Conservation (phyloP, 2,329 filamentous ascomycete genomes). For the Hymenoscyphus occultus region DNA sequence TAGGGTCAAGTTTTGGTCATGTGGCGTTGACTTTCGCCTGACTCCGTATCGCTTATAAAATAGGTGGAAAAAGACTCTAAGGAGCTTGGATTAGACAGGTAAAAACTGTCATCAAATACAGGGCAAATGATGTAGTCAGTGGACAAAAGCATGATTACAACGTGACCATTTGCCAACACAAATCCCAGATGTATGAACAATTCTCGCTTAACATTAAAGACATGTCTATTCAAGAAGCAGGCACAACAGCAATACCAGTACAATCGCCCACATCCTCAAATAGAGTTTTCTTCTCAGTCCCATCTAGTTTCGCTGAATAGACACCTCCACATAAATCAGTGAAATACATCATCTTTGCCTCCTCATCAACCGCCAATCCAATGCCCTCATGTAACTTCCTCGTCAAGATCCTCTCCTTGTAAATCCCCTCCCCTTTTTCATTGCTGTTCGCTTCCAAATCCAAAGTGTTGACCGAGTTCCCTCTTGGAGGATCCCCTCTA, state of each 20-base stretch:
- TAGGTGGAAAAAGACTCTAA: too few relatives aligned
- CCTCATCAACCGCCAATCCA: slow-evolving; percentile 42
- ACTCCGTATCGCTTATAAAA: too few relatives aligned
- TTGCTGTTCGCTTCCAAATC: not conserved
- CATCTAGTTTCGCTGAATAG: slow-evolving; percentile 38
- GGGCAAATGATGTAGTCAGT: too few relatives aligned
- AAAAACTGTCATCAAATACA: too few relatives aligned
- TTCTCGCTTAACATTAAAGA: too few relatives aligned
- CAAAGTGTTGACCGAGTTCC: slow-evolving; percentile 48
- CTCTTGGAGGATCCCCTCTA: slow-evolving; percentile 52
- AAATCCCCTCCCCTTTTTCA: not conserved
- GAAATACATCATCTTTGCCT: slow-evolving; percentile 38
- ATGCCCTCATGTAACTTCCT: slow-evolving; percentile 46
- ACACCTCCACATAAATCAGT: slow-evolving; percentile 42
- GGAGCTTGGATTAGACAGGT: too few relatives aligned
- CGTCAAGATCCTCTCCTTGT: slow-evolving; percentile 28
- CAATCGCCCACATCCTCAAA: not conserved
- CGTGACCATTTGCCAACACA: too few relatives aligned
- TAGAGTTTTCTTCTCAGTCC: slow-evolving; percentile 12
- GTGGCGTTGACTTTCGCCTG: too few relatives aligned
- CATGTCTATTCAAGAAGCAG: not conserved
- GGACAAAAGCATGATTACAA: too few relatives aligned
- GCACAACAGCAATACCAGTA: slow-evolving; percentile 2
- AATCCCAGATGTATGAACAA: too few relatives aligned
- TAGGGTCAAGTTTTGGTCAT: too few relatives aligned